These are phyloP conservation scores for Skeletonema marinoi DNA, from an alignment of 108 stramenopile species.

Conservation along the genomic window DNA sequence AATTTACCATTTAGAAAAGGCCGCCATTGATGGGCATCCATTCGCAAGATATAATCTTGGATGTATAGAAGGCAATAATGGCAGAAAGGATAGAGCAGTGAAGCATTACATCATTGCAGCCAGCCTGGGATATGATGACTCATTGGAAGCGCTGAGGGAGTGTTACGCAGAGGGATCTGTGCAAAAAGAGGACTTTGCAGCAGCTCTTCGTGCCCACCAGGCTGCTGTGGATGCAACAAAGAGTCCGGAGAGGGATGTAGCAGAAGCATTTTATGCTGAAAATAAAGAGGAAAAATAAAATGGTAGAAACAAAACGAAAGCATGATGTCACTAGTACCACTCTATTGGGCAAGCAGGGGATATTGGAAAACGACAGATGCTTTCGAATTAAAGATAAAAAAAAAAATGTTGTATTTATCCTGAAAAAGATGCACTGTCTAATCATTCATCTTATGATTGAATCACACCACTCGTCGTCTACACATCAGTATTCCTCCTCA, in stretches of 20 bases:
- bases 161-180: not conserved
- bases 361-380: too few species aligned
- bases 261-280: not conserved
- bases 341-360: too few species aligned
- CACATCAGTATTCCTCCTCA: conserved; percentile 4
- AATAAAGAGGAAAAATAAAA: too few species aligned
- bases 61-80: not conserved
- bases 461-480: not conserved
- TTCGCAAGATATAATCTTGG: not conserved
- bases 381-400: too few species aligned
- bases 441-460: too few species aligned
- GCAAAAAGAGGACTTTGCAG: not conserved
- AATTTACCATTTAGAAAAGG: not conserved
- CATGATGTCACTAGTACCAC: too few species aligned
- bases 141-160: not conserved
- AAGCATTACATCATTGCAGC: conserved; percentile 3
- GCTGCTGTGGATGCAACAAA: not conserved
- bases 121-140: not conserved
- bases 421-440: too few species aligned
- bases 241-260: not conserved
- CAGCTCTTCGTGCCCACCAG: not conserved
- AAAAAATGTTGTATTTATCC: too few species aligned
- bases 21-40: conserved; percentile 1
- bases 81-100: not conserved
- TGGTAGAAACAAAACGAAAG: too few species aligned